These are phyloP conservation scores for Paecilomyces fulvus DNA, from an alignment of 2,329 filamentous ascomycete species.

Conservation along the genomic window DNA sequence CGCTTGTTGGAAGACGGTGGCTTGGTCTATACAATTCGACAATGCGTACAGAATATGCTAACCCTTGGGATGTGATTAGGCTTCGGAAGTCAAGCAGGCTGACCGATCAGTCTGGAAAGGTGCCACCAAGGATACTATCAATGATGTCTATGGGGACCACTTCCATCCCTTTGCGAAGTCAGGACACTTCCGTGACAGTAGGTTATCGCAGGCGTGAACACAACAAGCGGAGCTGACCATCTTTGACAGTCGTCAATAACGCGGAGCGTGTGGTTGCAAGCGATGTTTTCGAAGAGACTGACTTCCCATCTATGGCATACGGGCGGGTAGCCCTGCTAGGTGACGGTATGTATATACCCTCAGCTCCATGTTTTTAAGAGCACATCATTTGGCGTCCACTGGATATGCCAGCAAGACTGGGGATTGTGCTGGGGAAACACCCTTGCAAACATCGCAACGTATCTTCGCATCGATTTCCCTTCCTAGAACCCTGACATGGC, in stretches of 20 bases:
- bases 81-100: background rate
- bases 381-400: background rate
- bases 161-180: background rate
- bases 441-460: background rate
- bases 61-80: background rate
- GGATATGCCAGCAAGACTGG: background rate
- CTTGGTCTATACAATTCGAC: no score
- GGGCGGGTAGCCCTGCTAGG: background rate
- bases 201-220: background rate
- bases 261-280: background rate
- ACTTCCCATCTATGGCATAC: background rate
- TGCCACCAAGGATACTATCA: background rate
- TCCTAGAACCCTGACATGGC: background rate
- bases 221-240: background rate
- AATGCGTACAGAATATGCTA: background rate
- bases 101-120: conserved; percentile 1
- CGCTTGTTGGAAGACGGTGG: no score
- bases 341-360: background rate
- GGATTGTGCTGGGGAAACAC: background rate
- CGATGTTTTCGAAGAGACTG: background rate
- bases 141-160: background rate
- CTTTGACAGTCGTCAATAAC: background rate
- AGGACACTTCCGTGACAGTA: background rate
- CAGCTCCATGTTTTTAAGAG: background rate
- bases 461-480: background rate